Evolutionary conservation across 108 stramenopile species (phyloP), one percentile per base, ranked within the genome.

Genomic region (Pseudonitzschia multistriata): DNA sequence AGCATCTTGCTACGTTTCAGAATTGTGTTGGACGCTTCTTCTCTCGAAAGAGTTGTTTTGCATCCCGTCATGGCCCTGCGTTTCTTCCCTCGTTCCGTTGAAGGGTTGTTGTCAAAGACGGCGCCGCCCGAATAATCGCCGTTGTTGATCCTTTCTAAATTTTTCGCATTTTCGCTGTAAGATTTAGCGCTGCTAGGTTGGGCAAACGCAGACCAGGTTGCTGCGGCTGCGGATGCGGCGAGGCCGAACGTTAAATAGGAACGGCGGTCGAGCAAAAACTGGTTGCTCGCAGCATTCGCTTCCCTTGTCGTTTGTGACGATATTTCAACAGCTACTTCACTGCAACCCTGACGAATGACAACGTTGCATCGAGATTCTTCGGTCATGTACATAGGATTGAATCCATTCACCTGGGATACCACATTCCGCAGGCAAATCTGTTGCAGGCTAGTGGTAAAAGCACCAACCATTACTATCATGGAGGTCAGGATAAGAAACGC

Each of bases 11-110:
- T 19, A 19, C 39, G 55, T n/a, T 81, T 82, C 39, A 75, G 49
- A 39, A 78, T 66, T 13, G 30, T 37, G 33, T 71, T 62, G 0
- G 81, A 78, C 13, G 83, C 85, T 50, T 80, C 45, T 27, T 72
- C 73, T 28, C 85, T 57, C 4, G 85, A 73, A 3, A 72, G 59
- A 2, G 60, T 13, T 37, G 60, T 80, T 35, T 84, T 83, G 75
- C 85, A 87, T 30, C 85, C 85, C 14, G 68, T 70, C 78, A 87
- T 83, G 11, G 85, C 85, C 39, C 85, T 63, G 45, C 85, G 69
- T 29, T 54, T 60, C 47, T 71, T 54, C 22, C 80, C 79, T 56
- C 72, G 69, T 19, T 78, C 73, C 19, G 70, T 69, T 33, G 70
- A 35, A 17, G 85, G 85, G 48, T 84, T 80, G 59, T 87, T 87